phyloP scores from a whole-genome alignment of 2,329 filamentous ascomycete species.

The Nemania sp. region DNA sequence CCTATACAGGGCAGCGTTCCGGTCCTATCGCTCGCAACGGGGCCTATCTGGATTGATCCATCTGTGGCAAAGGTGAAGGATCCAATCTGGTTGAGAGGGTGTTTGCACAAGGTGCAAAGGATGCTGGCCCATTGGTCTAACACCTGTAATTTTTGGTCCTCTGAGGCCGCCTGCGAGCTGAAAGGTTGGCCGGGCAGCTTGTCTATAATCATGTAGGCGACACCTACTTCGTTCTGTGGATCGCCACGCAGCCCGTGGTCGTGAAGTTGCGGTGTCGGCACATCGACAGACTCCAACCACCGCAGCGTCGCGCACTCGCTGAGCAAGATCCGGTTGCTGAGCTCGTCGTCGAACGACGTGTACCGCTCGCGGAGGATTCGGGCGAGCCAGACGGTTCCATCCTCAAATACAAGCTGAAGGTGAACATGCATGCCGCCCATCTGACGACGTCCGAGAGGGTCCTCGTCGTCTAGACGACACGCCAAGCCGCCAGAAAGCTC shows the following conservation, averaged over 20 bases:
- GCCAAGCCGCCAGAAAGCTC: conserved; percentile 25
- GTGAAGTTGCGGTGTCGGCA: conserved; percentile 33
- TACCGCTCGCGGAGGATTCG: conserved; percentile 8
- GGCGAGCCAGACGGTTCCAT: conserved; percentile 13
- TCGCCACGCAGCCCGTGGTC: conserved; percentile 32
- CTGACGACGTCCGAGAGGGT: conserved; percentile 9
- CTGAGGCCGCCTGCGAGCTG: conserved; percentile 23
- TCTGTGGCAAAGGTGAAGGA: conserved; percentile 8
- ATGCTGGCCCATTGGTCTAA: conserved; percentile 29
- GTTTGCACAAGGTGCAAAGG: conserved; percentile 18
- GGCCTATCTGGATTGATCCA: conserved; percentile 14
- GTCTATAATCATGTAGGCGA: conserved; percentile 37
- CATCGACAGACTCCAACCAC: conserved; percentile 34
- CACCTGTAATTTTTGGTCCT: conserved; percentile 29
- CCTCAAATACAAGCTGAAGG: conserved; percentile 15
- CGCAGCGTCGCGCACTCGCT: conserved; percentile 17
- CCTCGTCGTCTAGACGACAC: conserved; percentile 23
- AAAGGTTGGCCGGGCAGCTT: conserved; percentile 34
- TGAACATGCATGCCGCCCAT: conserved; percentile 20
- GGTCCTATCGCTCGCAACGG: conserved; percentile 21
- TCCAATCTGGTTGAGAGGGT: conserved; percentile 14
- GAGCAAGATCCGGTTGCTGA: conserved; percentile 17
- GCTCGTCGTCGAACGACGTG: conserved; percentile 17
- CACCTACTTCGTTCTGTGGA: conserved; percentile 32
- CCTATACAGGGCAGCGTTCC: conserved; percentile 20